phyloP scores from a whole-genome alignment of 192 early-diverging fungal genomes.

The Linderina pennispora region DNA sequence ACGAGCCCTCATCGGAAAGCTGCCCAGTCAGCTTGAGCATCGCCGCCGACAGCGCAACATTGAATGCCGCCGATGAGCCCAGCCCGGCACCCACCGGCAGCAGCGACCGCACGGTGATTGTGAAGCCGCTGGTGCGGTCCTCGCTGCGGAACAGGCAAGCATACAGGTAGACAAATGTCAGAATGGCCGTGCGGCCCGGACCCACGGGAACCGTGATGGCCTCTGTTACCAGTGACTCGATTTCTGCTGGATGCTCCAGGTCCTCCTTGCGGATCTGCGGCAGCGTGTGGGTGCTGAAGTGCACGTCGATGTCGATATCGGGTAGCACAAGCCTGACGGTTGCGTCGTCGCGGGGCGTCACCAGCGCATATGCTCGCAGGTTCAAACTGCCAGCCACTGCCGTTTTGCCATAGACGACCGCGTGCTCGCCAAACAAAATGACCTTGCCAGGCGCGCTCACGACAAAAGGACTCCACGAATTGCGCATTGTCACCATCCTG shows the following conservation, averaged over 20 bases:
- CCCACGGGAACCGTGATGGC: conserved; percentile 5
- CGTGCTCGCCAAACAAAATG: conserved; percentile 98
- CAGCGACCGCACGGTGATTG: conserved; percentile 60
- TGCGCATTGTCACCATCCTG: too few relatives aligned
- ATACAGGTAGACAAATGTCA: conserved; percentile 67
- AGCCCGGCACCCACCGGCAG: conserved; percentile 92
- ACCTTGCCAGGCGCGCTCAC: conserved; percentile 93
- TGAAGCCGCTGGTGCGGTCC: conserved; percentile 27
- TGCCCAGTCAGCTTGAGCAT: conserved; percentile 55
- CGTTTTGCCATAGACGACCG: conserved; percentile 88
- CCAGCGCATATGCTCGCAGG: conserved; percentile 64
- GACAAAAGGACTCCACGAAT: conserved; percentile 38
- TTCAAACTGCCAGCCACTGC: conserved; percentile 79
- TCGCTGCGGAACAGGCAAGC: conserved; percentile 23
- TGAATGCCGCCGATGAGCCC: conserved; percentile 92
- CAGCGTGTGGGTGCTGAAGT: conserved; percentile 7
- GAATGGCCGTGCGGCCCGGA: conserved; percentile 44
- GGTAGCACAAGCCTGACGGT: conserved; percentile 52
- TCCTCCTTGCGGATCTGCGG: neutral
- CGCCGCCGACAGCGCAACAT: conserved; percentile 71
- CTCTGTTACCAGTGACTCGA: neutral
- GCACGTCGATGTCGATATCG: conserved; percentile 51
- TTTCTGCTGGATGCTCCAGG: conserved; percentile 8
- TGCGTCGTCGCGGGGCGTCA: conserved; percentile 49
- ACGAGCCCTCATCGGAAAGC: conserved; percentile 12